phyloP scores from a whole-genome alignment of 2,329 filamentous ascomycete species.

The Aureobasidium mangrovei region DNA sequence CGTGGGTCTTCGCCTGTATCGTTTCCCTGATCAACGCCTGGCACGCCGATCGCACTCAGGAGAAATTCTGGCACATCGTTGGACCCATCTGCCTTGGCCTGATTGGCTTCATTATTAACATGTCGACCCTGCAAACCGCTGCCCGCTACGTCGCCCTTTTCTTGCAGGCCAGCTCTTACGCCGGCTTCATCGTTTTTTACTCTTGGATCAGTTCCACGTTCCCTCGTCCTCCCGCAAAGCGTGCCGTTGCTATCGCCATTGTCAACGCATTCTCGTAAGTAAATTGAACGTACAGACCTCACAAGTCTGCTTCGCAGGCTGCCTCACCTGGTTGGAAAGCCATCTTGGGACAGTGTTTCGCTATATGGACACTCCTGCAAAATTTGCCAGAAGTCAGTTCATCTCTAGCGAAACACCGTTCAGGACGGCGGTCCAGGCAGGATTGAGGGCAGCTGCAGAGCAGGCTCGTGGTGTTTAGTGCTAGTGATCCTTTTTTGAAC shows the following conservation, averaged over 20 bases:
- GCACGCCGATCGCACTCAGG: conserved; percentile 23
- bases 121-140: conserved; percentile 47
- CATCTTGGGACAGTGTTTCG: no score
- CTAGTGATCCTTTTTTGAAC: no score
- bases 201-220: conserved; percentile 43
- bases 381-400: no score
- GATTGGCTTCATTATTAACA: conserved; percentile 51
- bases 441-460: no score
- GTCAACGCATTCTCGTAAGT: conserved; percentile 21
- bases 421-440: no score
- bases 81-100: conserved; percentile 47
- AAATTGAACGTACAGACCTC: not conserved
- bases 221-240: conserved; percentile 22
- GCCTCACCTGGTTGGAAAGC: no score
- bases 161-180: conserved; percentile 50
- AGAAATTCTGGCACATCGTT: conserved; percentile 50
- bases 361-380: no score
- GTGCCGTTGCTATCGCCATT: conserved; percentile 23
- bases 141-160: conserved; percentile 54
- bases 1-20: conserved; percentile 26
- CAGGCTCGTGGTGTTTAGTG: no score
- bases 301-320: no score
- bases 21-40: conserved; percentile 17
- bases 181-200: conserved; percentile 49
- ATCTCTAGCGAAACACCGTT: no score